Base-by-base conservation (phyloP, 2,329 filamentous ascomycete genomes). In the Colletotrichum tropicicola region DNA sequence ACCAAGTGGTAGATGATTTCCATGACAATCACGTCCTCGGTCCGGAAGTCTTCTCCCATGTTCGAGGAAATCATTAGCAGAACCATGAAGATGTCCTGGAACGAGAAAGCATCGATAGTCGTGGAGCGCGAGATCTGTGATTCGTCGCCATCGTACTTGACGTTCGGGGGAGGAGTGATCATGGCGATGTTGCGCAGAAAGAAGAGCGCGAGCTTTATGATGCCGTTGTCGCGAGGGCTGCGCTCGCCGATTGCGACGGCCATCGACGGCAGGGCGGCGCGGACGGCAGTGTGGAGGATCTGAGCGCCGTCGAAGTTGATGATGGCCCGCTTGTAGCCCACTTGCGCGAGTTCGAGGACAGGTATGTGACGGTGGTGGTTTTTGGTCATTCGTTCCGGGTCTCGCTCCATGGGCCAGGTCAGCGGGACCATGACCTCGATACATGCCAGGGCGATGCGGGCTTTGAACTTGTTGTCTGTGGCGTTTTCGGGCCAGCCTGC, bases 351-450 rank as follows among this genome's bases (percentile, higher is more conserved):
- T 76, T 96, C 91, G 19, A 99, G 85, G 59, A 96, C 96, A 1
- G 96, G 94, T 41, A 94, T 87, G 79, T 99, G 96, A 61, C 93
- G 89, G 75, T 97, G 92, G 76, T 98, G 93, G 75, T 99, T 98
- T 71, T 94, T 83, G 4, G 94, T 98, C 87, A 96, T 95, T 73
- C 91, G 87, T 64, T 91, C 89, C 67, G 88, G 84, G 65, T 94
- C 89, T 70, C 89, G 87, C 67, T 97, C 93, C 73, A 97, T 85
- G 0, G 96, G 95, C 95, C 95, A 98, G 17, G 96, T 99, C 73
- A 99, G 80, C 5, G 94, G 94, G 1, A 97, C 93, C 73, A 99
- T 86, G 49, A 99, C 82, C 79, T 99, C 95, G 78, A 97, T 84
- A 78, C 93, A 97, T 59, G 93, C 91, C 69, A 98, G 82, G 3